Base-by-base conservation (phyloP, 108 stramenopile species). In the Pseudonitzschia delicatissima region DNA sequence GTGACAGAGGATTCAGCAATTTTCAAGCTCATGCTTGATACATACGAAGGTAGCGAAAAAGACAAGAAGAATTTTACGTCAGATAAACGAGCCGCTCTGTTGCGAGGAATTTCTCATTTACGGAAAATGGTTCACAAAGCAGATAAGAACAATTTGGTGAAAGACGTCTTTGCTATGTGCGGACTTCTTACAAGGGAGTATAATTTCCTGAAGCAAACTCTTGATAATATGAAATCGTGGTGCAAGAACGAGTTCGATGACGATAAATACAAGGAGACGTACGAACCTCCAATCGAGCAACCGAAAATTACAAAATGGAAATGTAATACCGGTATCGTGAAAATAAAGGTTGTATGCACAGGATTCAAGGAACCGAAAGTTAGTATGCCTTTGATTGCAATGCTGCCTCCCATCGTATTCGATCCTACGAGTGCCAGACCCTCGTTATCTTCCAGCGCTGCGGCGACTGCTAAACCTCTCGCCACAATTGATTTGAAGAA, bases 181-280 rank as follows among this genome's bases (percentile, higher is more conserved):
- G 64, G 64, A n/a, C 53, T 80, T 3, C 48, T 84, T 15, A 68
- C 73, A 25, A 52, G 79, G 31, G 76, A 84, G 35, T 67, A 71
- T 61, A 75, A 84, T 42, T 84, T 84, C 67, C 34, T 84, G 29
- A 67, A 64, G 36, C 65, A 71, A 35, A 73, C 67, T 4, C 37
- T 76, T n/a, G 64, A 64, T 13, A 84, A 84, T 51, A 84, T 84
- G 83, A 69, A 84, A 48, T 15, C 45, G n/a, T 84, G 83, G 83
- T 77, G 83, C 39, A 60, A 72, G 36, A 23, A 57, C 17, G 52
- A 74, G 20, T 80, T 84, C 50, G 63, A 63, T 28, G 76, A 67
- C 7, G 52, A 70, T 18, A 79, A 84, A 27, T 80, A 77, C 50
- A 51, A 48, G 17, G 26, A 57, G 13, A 61, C 74, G 27, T 79